These are phyloP conservation scores for Gloeopeniophorella convolvens DNA, from an alignment of 768 basidiomycete genomes.

Conservation along the genomic window DNA sequence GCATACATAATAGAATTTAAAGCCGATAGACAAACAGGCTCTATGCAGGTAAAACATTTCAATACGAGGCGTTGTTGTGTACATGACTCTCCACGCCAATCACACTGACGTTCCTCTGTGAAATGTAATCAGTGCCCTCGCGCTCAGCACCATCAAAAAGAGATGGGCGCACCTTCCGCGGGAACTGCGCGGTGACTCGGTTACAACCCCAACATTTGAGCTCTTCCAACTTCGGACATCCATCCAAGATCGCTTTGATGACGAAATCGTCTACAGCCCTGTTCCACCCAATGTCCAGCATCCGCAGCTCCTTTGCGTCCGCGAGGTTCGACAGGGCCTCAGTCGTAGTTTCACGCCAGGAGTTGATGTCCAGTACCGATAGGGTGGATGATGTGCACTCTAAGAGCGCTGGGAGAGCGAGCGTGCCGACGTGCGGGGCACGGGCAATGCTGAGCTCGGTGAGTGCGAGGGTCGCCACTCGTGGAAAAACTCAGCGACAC, in stretches of 20 bases:
- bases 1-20: too few relatives aligned
- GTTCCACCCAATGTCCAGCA: constrained; percentile 82
- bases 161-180: constrained; percentile 38
- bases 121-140: too few relatives aligned
- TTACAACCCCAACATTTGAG: constrained; percentile 54
- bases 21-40: too few relatives aligned
- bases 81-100: too few relatives aligned
- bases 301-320: constrained; percentile 37
- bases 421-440: constrained; percentile 7
- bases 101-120: too few relatives aligned
- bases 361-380: constrained; percentile 63
- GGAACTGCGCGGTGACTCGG: constrained; percentile 39
- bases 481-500: constrained; percentile 63
- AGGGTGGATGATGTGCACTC: constrained; percentile 58
- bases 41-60: too few relatives aligned
- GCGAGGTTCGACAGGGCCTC: constrained; percentile 38
- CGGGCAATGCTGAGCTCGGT: constrained; percentile 32
- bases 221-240: constrained; percentile 34
- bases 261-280: constrained; percentile 77
- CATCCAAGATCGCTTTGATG: constrained; percentile 58
- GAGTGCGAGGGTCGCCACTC: constrained; percentile 35
- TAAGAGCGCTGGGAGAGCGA: constrained; percentile 43
- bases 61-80: too few relatives aligned
- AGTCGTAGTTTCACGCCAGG: constrained; percentile 57
- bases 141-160: too few relatives aligned